These are phyloP conservation scores for Mrakia hoshinonis DNA, from an alignment of 768 basidiomycete species.

Conservation along the genomic window DNA sequence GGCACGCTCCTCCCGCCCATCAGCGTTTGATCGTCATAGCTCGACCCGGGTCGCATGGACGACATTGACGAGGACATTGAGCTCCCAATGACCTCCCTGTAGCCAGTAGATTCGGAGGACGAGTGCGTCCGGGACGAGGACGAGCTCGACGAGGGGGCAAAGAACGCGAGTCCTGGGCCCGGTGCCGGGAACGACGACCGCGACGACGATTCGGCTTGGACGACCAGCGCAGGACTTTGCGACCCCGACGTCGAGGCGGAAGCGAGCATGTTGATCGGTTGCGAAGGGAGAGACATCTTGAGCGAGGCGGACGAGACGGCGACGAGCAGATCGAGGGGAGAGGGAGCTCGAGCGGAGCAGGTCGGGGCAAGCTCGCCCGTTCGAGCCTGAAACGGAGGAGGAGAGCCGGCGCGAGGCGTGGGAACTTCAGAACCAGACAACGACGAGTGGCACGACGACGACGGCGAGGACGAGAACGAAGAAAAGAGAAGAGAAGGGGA, in stretches of 20 bases:
- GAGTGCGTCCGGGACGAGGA: too few relatives aligned
- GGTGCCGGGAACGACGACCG: too few relatives aligned
- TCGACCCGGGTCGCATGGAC: too few relatives aligned
- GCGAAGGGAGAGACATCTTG: not conserved
- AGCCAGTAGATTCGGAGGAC: too few relatives aligned
- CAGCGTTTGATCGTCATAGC: not conserved
- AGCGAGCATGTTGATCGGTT: not conserved
- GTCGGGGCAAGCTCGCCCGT: not conserved
- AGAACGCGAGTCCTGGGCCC: too few relatives aligned
- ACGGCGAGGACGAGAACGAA: not conserved
- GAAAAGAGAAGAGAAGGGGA: not conserved
- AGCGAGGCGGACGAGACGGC: conserved; percentile 2
- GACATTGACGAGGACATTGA: too few relatives aligned
- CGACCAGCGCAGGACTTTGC: not conserved
- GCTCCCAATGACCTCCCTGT: too few relatives aligned
- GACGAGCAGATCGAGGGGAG: not conserved
- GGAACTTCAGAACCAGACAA: not conserved
- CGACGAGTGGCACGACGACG: not conserved
- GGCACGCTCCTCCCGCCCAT: not conserved
- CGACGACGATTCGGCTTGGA: too few relatives aligned
- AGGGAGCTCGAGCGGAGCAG: not conserved
- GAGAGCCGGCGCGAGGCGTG: not conserved
- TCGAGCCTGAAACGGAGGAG: not conserved
- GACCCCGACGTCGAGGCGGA: not conserved
- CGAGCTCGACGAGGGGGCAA: too few relatives aligned